Evolutionary conservation across 2,329 filamentous ascomycete species (phyloP), one percentile per base, ranked within the genome.

Genomic region (Dissoconium aciculare): DNA sequence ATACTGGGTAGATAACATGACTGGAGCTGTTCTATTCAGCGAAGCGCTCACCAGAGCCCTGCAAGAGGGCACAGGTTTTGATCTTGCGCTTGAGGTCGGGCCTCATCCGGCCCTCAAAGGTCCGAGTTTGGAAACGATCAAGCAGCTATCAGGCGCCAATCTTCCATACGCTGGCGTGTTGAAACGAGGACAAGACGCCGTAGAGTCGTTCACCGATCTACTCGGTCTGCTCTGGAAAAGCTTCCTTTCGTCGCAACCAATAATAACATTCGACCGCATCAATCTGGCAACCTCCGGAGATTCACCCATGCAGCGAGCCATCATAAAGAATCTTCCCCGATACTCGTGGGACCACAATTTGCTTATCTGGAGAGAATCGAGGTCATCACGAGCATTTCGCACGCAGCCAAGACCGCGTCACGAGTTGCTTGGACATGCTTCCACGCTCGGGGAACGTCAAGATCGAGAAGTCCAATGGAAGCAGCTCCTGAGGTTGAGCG

Each of bases 1-100:
- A 21, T 66, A 66, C 42, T 67, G 63, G 63, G 43, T 35, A 3
- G 49, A 58, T 15, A 67, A 67, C 40, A 56, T 66, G 56, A 37
- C 46, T 2, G 44, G 51, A 5, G 50, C 62, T 1, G 62, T 66
- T 0, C 40, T 58, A 0, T 67, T 67, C 37, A 44, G 45, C 5
- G 48, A 63, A 26, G 63, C 63, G 1, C 17, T 65, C 3, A 30
- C 26, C n/a, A n/a, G 10, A 6, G 36, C 36, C n/a, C 8, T 33
- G n/a, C 17, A 32, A 21, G 11, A 11, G 19, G 26, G 17, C 10
- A 24, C 24, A 9, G 17, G 25, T 5, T 35, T 57, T 15, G 52
- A 59, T 23, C 46, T 54, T 5, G 52, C 42, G 10, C 41, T 66
- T 3, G 63, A 66, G 31, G 37, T 66, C 8, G 63, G 63, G 0